Evolutionary conservation across 2,329 filamentous ascomycete genomes (phyloP).

Genomic region (Xylaria sp.): DNA sequence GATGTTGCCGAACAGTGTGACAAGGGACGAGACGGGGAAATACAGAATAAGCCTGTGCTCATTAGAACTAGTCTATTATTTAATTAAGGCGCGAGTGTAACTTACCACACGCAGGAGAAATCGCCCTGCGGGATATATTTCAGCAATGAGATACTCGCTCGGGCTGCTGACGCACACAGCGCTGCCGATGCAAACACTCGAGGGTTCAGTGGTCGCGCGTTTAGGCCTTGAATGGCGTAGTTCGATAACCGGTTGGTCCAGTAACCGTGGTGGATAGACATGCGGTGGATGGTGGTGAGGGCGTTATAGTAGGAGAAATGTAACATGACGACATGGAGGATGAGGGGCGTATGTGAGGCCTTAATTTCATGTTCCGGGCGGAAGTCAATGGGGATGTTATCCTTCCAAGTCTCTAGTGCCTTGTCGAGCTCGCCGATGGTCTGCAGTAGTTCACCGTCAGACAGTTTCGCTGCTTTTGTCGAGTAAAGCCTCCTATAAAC

Average conservation of each 20-base stretch:
- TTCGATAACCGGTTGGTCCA: slow-evolving; percentile 96
- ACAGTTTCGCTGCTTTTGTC: slow-evolving; percentile 87
- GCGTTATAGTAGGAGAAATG: slow-evolving; percentile 99
- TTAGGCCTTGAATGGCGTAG: slow-evolving; percentile 91
- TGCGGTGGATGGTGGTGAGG: slow-evolving; percentile 94
- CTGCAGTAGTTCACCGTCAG: slow-evolving; percentile 89
- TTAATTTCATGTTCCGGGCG: slow-evolving; percentile 97
- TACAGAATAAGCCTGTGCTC: slow-evolving; percentile 79
- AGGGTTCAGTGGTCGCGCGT: slow-evolving; percentile 87
- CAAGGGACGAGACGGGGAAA: slow-evolving; percentile 92
- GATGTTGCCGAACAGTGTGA: slow-evolving; percentile 95
- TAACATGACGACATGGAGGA: slow-evolving; percentile 89
- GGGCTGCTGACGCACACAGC: slow-evolving; percentile 87
- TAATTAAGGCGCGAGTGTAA: not conserved
- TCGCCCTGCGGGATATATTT: slow-evolving; percentile 97
- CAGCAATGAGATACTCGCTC: slow-evolving; percentile 89
- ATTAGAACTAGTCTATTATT: slow-evolving; percentile 32
- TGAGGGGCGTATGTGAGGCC: slow-evolving; percentile 87
- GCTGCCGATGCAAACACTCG: slow-evolving; percentile 92
- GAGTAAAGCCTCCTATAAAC: slow-evolving; percentile 95
- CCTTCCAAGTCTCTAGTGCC: slow-evolving; percentile 93
- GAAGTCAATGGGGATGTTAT: slow-evolving; percentile 91
- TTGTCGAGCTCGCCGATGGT: slow-evolving; percentile 94
- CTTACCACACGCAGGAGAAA: slow-evolving; percentile 91
- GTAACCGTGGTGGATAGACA: slow-evolving; percentile 97